phyloP scores from a whole-genome alignment of 176 grass and related monocot genomes.

The Aegilops umbellulata region DNA sequence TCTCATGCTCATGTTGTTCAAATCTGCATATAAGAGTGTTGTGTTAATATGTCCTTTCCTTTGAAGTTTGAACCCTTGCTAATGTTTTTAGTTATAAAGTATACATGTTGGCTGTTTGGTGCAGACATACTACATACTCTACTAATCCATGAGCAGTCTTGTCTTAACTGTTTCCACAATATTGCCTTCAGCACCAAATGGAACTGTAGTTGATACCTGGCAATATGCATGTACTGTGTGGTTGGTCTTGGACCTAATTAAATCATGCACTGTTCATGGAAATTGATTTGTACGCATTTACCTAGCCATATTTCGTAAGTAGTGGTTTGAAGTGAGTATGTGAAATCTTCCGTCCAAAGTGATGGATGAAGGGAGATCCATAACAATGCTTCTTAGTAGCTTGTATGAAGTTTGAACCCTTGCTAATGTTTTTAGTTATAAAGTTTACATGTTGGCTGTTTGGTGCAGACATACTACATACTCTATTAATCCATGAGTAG shows the following conservation, averaged over 20 bases:
- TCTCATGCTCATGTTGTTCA: not conserved
- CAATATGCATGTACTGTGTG: not conserved
- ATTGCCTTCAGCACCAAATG: not conserved
- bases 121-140: not conserved
- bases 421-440: not conserved
- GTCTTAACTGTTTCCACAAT: not conserved
- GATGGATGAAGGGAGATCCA: not conserved
- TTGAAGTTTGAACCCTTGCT: not conserved
- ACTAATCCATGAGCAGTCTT: not conserved
- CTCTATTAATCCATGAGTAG: not conserved
- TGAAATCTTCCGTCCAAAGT: not conserved
- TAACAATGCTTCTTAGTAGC: not conserved
- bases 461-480: not conserved
- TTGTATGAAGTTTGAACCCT: conserved; percentile 2
- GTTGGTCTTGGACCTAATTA: not conserved
- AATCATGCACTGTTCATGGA: not conserved
- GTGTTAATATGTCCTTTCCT: not conserved
- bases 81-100: not conserved
- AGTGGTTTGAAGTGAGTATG: not conserved
- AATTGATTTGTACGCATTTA: not conserved
- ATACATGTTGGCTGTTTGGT: not conserved
- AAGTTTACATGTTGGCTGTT: not conserved
- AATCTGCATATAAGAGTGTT: not conserved
- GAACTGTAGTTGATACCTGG: not conserved
- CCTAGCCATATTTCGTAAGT: not conserved